Evolutionary conservation across 495 filamentous ascomycete genomes (phyloP).

Genomic region (Penicillium nucicola): DNA sequence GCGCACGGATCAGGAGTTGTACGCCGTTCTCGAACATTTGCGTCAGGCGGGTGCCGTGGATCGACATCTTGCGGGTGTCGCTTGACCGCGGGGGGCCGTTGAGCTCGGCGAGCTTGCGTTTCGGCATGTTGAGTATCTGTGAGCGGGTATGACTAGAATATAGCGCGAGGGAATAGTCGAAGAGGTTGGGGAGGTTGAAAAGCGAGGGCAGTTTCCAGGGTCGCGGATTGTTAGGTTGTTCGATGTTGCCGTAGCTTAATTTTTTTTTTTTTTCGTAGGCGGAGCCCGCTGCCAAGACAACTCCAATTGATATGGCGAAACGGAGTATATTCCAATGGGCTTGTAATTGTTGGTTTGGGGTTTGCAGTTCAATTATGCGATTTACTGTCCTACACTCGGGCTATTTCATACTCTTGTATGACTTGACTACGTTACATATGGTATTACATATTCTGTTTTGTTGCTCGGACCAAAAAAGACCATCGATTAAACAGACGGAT

Average conservation of each 20-base stretch:
- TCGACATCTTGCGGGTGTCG: conserved; percentile 25
- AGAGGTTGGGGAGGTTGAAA: too few relatives aligned
- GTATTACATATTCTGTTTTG: not conserved
- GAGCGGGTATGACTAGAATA: not conserved
- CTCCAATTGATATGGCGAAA: conserved; percentile 8
- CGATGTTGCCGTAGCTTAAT: conserved; percentile 10
- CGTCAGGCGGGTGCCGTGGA: conserved; percentile 41
- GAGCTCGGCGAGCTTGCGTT: conserved; percentile 45
- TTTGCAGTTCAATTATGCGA: not conserved
- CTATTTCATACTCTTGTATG: not conserved
- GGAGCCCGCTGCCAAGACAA: conserved; percentile 24
- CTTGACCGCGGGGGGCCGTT: conserved; percentile 14
- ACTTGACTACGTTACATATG: not conserved
- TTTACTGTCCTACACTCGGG: not conserved
- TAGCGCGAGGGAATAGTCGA: not conserved
- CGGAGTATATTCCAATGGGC: not conserved
- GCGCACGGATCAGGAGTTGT: conserved; percentile 58
- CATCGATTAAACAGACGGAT: conserved; percentile 39
- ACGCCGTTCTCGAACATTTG: conserved; percentile 57
- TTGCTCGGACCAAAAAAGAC: conserved; percentile 13
- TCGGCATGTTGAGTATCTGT: conserved; percentile 35
- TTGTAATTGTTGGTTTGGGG: not conserved
- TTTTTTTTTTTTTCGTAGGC: conserved; percentile 26
- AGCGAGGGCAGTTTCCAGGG: not conserved
- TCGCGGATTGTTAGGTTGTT: not conserved